Base-by-base conservation (phyloP, 805 yeast species). In the Tanozyma kutaoensis region DNA sequence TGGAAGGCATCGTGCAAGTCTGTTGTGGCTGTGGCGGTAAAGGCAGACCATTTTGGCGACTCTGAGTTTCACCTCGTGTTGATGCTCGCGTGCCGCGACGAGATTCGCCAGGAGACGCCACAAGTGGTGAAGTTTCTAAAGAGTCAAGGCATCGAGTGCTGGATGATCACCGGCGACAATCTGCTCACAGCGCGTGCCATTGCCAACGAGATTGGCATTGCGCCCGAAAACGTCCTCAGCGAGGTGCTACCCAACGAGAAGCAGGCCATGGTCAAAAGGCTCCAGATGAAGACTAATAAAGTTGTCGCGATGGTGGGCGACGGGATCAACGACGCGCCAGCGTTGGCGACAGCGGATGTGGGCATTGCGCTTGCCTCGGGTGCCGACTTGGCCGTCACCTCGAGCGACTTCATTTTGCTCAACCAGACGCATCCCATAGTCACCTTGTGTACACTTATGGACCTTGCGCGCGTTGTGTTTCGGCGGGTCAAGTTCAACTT, bases 271-370 rank as follows among this genome's bases (percentile, higher is more conserved):
- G 55, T 79, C 21, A 55, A 61, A 34, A 57, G 66, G 61, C 56
- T 79, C 9, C 76, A 74, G 40, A 43, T 51, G 22, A 23, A 34
- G 8, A 34, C 42, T 11, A 39, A 44, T 3, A 43, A 41, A 1
- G 41, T 42, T 3, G 50, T 54, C 14, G 85, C 82, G 0, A 77
- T 79, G 86, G 76, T 91, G 14, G 99, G 99, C 21, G 99, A 91
- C 53, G 99, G 99, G 33, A 81, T 91, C 38, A 91, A 91, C 50
- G 99, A 91, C 48, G 93, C 97, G 0, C 96, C 98, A 0, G 97
- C 97, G 0, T 63, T 91, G 29, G 93, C 82, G 1, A 67, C 77
- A 30, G 79, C 95, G 1, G 82, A 85, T 38, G 54, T 91, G 12
- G 98, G 98, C 14, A 72, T 93, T 41, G 85, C 91, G 0, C 56